phyloP scores from a whole-genome alignment of 169 alveolate genomes.

The Prorocentrum cordatum region DNA sequence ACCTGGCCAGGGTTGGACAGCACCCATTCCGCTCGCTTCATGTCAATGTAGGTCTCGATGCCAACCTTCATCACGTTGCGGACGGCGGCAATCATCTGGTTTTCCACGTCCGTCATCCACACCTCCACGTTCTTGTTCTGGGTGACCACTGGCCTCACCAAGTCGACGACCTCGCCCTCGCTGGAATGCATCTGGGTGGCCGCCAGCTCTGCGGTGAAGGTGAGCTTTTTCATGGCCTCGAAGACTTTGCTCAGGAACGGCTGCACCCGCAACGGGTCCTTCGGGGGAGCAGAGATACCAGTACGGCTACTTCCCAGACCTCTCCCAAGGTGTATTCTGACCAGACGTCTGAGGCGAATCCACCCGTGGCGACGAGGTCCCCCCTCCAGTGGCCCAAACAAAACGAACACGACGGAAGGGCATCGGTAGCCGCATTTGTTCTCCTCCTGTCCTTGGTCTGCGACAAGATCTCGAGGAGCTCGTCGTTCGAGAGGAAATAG shows the following conservation, averaged over 20 bases:
- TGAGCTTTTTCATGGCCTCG: slow-evolving; percentile 77
- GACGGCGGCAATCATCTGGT: slow-evolving; percentile 56
- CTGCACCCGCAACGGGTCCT: slow-evolving; percentile 77
- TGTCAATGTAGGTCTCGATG: slow-evolving; percentile 73
- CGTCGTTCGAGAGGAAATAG: slow-evolving; percentile 92
- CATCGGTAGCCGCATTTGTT: no score
- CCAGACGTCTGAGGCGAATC: no score
- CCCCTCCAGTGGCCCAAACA: no score
- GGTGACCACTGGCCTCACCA: slow-evolving; percentile 59
- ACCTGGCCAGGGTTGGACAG: slow-evolving; percentile 86
- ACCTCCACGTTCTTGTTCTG: slow-evolving; percentile 64
- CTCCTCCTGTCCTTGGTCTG: slow-evolving; percentile 82
- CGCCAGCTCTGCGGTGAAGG: slow-evolving; percentile 78
- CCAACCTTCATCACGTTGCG: slow-evolving; percentile 45
- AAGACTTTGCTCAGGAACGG: slow-evolving; percentile 80
- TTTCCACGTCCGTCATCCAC: slow-evolving; percentile 70
- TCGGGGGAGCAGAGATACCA: background rate
- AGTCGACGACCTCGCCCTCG: slow-evolving; percentile 81
- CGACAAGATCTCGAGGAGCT: slow-evolving; percentile 90
- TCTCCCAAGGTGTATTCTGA: no score
- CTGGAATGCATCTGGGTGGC: slow-evolving; percentile 84
- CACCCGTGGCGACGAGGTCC: no score
- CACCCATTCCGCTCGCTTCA: slow-evolving; percentile 81
- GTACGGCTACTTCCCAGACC: no score
- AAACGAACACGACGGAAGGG: no score